Conservation (phyloP, 169 alveolate genomes). For the Cyclospora cayetanensis region DNA sequence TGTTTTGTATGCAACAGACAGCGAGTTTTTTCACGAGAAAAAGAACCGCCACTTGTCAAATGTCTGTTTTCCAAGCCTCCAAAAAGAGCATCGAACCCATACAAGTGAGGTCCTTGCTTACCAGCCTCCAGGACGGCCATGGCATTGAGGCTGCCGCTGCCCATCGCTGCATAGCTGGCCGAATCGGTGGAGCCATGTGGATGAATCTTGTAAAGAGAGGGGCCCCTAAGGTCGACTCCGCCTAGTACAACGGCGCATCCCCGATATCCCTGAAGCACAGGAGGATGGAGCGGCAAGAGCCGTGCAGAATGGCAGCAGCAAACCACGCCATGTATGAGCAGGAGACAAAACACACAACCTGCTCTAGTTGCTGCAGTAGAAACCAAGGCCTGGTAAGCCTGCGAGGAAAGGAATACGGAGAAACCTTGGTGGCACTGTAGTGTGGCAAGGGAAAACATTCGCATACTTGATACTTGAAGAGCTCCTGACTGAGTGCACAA, state of each 20-base stretch:
- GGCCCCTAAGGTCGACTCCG: constrained; percentile 97
- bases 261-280: constrained; percentile 93
- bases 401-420: no score
- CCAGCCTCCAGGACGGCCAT: constrained; percentile 95
- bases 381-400: no score
- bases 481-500: constrained; percentile 26
- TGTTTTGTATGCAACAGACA: no score
- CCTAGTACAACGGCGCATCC: constrained; percentile 98
- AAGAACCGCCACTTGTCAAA: no score
- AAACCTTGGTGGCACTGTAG: no score
- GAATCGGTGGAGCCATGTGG: constrained; percentile 96
- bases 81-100: no score
- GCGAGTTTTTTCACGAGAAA: no score
- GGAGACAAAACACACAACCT: not conserved
- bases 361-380: no score
- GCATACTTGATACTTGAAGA: constrained; percentile 41
- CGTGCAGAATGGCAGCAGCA: not conserved
- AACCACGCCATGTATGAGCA: not conserved
- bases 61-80: no score
- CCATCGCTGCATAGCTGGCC: constrained; percentile 96
- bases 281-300: constrained; percentile 77
- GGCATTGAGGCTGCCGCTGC: constrained; percentile 98
- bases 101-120: no score
- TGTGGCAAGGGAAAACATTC: no score
- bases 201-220: constrained; percentile 92